Evolutionary conservation across 495 filamentous ascomycete genomes (phyloP).

Genomic region (Penicillium dipodomyicola): DNA sequence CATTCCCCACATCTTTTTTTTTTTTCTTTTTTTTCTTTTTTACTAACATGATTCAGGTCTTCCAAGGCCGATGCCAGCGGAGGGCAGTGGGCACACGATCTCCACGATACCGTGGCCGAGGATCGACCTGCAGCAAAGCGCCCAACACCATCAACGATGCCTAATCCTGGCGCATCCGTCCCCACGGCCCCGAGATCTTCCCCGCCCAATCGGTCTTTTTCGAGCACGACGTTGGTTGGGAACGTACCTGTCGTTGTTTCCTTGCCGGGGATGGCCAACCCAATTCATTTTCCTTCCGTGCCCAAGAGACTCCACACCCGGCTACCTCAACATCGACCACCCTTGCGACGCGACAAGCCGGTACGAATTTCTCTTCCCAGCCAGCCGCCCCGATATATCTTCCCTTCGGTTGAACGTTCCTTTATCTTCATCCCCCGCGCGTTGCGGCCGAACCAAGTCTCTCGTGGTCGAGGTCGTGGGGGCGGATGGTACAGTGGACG

Average conservation of each 20-base stretch:
- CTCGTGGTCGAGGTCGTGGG: constrained; percentile 65
- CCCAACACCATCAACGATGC: constrained; percentile 14
- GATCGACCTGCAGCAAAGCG: constrained; percentile 36
- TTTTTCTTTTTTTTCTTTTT: neutral
- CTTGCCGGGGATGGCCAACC: constrained; percentile 68
- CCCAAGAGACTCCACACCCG: constrained; percentile 84
- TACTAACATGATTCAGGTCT: constrained; percentile 55
- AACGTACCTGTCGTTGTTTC: constrained; percentile 81
- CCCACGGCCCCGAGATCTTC: constrained; percentile 48
- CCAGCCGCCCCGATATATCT: constrained; percentile 77
- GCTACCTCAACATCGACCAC: constrained; percentile 90
- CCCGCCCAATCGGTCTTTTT: constrained; percentile 65
- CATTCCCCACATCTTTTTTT: neutral
- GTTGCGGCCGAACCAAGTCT: constrained; percentile 83
- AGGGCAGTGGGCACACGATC: constrained; percentile 87
- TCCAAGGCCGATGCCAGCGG: constrained; percentile 73
- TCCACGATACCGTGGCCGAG: constrained; percentile 76
- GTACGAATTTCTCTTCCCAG: constrained; percentile 90
- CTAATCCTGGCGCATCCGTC: constrained; percentile 33
- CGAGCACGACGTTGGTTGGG: constrained; percentile 64
- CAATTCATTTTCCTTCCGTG: constrained; percentile 67
- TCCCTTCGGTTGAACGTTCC: constrained; percentile 81
- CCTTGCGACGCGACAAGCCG: constrained; percentile 92
- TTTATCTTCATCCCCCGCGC: constrained; percentile 98
- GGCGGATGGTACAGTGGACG: constrained; percentile 68